phyloP scores from a whole-genome alignment of 805 yeast species.

The Danielia oregonensis region DNA sequence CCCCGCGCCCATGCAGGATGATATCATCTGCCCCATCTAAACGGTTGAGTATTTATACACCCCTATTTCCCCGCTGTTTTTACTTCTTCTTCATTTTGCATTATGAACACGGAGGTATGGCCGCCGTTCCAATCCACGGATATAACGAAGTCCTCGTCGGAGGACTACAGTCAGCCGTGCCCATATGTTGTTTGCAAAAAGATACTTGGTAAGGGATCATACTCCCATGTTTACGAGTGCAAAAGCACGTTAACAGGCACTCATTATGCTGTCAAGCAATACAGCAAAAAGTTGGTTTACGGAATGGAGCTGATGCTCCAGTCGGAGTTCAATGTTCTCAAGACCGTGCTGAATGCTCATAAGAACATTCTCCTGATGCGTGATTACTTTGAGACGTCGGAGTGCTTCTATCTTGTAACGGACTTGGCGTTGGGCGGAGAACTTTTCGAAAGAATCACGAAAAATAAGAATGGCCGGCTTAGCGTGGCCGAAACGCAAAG shows the following conservation, averaged over 20 bases:
- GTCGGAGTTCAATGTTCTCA: constrained; percentile 58
- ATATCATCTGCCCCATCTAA: no score
- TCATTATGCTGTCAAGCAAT: constrained; percentile 53
- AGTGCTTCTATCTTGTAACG: constrained; percentile 54
- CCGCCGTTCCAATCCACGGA: constrained; percentile 19
- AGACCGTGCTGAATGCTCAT: constrained; percentile 47
- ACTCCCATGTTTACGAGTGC: constrained; percentile 49
- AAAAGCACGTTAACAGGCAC: constrained; percentile 37
- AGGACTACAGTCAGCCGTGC: constrained; percentile 22
- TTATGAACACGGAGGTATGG: constrained; percentile 16
- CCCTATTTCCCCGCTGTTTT: background rate
- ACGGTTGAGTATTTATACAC: no score
- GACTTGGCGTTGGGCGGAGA: constrained; percentile 70
- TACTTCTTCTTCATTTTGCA: background rate
- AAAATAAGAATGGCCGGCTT: constrained; percentile 35
- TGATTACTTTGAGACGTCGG: constrained; percentile 68
- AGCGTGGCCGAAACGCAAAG: constrained; percentile 46
- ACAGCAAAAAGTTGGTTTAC: constrained; percentile 45
- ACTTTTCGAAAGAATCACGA: constrained; percentile 55
- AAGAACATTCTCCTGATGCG: constrained; percentile 56
- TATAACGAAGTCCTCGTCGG: constrained; percentile 8
- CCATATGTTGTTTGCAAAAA: constrained; percentile 29
- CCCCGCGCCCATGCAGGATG: no score
- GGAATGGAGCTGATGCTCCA: constrained; percentile 53
- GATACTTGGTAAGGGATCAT: constrained; percentile 39